phyloP scores from a whole-genome alignment of 179 eudicot species.

The Silene vulgaris region DNA sequence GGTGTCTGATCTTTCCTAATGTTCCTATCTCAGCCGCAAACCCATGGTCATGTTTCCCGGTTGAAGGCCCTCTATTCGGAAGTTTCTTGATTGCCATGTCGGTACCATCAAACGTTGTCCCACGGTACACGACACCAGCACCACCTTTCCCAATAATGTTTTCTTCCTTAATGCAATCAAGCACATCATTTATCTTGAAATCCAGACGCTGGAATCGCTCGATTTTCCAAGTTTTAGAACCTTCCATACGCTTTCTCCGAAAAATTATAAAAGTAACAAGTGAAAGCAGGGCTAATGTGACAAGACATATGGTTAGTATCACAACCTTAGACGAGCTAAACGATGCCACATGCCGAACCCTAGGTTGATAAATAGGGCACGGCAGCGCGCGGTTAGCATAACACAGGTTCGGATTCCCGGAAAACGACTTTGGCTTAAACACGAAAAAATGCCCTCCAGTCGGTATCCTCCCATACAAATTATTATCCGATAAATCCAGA shows the following conservation, averaged over 20 bases:
- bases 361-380: slow-evolving; percentile 33
- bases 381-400: slow-evolving; percentile 22
- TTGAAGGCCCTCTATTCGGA: slow-evolving; percentile 28
- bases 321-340: slow-evolving; percentile 37
- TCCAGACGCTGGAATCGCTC: slow-evolving; percentile 71
- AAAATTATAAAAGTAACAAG: slow-evolving; percentile 30
- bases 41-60: slow-evolving; percentile 49
- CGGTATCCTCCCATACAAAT: slow-evolving; percentile 58
- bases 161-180: slow-evolving; percentile 68
- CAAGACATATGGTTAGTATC: slow-evolving; percentile 21
- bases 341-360: slow-evolving; percentile 14
- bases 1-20: slow-evolving; percentile 68
- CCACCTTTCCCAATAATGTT: slow-evolving; percentile 90
- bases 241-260: slow-evolving; percentile 38
- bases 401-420: slow-evolving; percentile 71
- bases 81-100: slow-evolving; percentile 75
- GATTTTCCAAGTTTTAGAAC: slow-evolving; percentile 64
- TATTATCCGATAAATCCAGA: slow-evolving; percentile 64
- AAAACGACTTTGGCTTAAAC: slow-evolving; percentile 41
- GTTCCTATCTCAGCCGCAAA: slow-evolving; percentile 82
- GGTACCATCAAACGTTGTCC: slow-evolving; percentile 55
- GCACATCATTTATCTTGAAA: slow-evolving; percentile 62
- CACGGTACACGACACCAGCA: slow-evolving; percentile 84
- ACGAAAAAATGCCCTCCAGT: slow-evolving; percentile 44
- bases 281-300: slow-evolving; percentile 31